phyloP scores from a whole-genome alignment of 2,329 filamentous ascomycete species.

The Alternaria rosae region DNA sequence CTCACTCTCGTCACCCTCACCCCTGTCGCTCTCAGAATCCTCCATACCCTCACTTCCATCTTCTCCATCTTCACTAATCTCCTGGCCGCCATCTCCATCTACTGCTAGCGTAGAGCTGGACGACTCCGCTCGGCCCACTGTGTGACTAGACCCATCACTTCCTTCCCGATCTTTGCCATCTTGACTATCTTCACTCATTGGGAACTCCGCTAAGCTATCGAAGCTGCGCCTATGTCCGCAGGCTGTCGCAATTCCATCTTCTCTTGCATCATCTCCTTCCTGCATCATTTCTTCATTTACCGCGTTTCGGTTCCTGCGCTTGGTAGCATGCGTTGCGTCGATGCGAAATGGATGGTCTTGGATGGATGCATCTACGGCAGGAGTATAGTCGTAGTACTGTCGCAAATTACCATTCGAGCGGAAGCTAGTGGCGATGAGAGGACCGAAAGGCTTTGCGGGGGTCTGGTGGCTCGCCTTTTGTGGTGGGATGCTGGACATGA shows the following conservation, averaged over 20 bases:
- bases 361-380: not conserved
- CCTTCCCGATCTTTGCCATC: not conserved
- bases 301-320: not conserved
- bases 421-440: not conserved
- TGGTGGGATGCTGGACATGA: not conserved
- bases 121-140: not conserved
- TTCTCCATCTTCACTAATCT: not conserved
- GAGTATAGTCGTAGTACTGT: not conserved
- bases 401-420: not conserved
- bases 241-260: not conserved
- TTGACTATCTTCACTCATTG: not conserved
- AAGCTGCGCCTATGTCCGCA: not conserved
- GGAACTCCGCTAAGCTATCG: not conserved
- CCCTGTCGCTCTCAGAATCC: not conserved
- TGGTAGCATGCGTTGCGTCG: not conserved
- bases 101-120: not conserved
- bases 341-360: not conserved
- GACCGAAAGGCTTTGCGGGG: not conserved
- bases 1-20: not conserved
- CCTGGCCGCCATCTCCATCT: fast-evolving
- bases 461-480: not conserved
- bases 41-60: not conserved
- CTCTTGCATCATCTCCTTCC: fast-evolving
- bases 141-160: not conserved
- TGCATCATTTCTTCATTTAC: fast-evolving